Evolutionary conservation across 768 basidiomycete species (phyloP), one percentile per base, ranked within the genome.

Genomic region (Ramaria rubella): DNA sequence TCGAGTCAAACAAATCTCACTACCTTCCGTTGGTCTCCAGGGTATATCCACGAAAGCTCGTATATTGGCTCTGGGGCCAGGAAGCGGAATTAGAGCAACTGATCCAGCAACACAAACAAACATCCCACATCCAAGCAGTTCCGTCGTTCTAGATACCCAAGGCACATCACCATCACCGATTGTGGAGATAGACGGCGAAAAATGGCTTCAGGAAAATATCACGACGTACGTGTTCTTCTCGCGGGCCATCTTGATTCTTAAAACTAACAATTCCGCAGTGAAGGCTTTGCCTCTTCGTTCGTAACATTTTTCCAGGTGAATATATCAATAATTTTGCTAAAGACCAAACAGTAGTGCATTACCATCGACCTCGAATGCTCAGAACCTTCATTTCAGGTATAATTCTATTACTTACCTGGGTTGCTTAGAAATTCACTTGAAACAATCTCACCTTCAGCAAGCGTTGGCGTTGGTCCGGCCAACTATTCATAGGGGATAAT

Each of bases 31-130:
- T 3, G 33, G 49, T 12, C n/a, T 26, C 12, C 26, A 30, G 21
- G 55, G 44, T 17, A 56, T 56, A 26, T 49, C 43, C 5, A 56
- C 55, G 19, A 56, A 56, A 30, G n/a, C 43, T 36, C 55, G 55
- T 33, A 46, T 56, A 17, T 42, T 21, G 4, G 40, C n/a, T 4
- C 9, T 42, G 17, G 40, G 40, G 8, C 7, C 40, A 2, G 40
- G n/a, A 42, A 42, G 23, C 8, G 17, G 11, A 19, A 7, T 6
- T 4, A 42, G 14, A 19, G n/a, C 40, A 21, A 42, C 40, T 14
- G 40, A 42, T 42, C 23, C 40, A 17, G 40, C 40, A 7, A 8
- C 17, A 3, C 5, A 42, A 42, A n/a, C 40, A 14, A 19, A 17
- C 31, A 2, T 36, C 52, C 23, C 15, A 8, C 27, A 26, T 24